A percentile compares a stretch with the other conserved stretches of the same genome.
Conservation (phyloP, 2,329 filamentous ascomycete genomes). For the Pseudogymnoascus sp. region DNA sequence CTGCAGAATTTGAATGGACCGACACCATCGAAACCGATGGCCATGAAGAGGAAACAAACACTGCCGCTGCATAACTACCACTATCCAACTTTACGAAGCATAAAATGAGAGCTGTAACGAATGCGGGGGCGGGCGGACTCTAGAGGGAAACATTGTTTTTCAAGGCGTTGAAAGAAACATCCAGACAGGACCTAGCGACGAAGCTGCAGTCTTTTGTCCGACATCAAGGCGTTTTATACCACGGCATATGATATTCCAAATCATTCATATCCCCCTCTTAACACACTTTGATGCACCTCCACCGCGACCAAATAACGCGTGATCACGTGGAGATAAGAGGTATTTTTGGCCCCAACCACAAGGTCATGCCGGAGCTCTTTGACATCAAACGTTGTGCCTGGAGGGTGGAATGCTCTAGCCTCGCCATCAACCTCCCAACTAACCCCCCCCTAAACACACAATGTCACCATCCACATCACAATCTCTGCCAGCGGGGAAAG, state of each 20-base stretch:
- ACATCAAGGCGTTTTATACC: not conserved
- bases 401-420: not conserved
- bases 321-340: conserved; percentile 13
- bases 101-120: not conserved
- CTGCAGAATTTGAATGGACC: conserved; percentile 43
- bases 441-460: not conserved
- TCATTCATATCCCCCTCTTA: not conserved
- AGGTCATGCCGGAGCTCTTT: not conserved
- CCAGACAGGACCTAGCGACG: not conserved
- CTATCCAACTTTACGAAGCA: not conserved
- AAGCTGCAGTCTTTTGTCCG: not conserved
- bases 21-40: conserved; percentile 15
- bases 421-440: not conserved
- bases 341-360: not conserved
- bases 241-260: not conserved
- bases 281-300: not conserved
- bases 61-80: not conserved
- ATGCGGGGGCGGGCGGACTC: not conserved
- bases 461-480: conserved; percentile 10
- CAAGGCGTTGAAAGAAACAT: not conserved
- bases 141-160: not conserved
- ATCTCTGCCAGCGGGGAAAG: conserved; percentile 5
- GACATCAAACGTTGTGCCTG: conserved; percentile 5
- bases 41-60: not conserved
- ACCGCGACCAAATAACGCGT: conserved; percentile 6